Base-by-base conservation (phyloP, 345 rosid species). In the Boechera divaricarpa region DNA sequence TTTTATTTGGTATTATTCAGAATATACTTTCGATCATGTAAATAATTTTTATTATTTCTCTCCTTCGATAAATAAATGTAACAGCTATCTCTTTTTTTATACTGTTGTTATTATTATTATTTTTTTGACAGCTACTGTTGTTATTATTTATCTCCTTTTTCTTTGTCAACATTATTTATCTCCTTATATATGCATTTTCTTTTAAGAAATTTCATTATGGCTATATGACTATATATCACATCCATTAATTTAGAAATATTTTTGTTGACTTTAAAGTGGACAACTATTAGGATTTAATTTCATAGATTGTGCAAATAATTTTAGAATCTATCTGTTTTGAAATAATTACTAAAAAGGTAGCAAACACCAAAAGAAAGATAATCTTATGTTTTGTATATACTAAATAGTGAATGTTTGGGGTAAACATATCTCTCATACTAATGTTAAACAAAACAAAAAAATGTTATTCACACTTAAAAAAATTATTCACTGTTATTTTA, bases 211-310 rank as follows among this genome's bases (percentile, higher is more conserved):
- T 1, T 21, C 24, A 21, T 21, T 21, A 21, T 21, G 24, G 24
- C 24, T 21, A 21, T 21, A 21, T 21, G 24, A 21, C 24, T 21
- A 21, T 21, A 21, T 21, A 21, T 21, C 24, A 21, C 55, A 51
- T 67, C 32, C 33, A 35, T 67, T 38, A 61, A 38, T 24, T 67
- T 69, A 11, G 12, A n/a, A 59, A 36, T 51, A 38, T 11, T 54
- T 52, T 18, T 7, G 33, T 52, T 62, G 77, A 63, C 62, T 73
- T 9, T 18, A 13, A 24, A 61, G 41, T 7, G 18, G 13, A 36
- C 4, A 49, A 31, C 21, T 72, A n/a, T 49, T 49, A 26, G 38
- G 59, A 24, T 60, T 60, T 10, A 33, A 11, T 28, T 72, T 26
- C 10, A 52, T 62, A 62, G 62, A n/a, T 21, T 72, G 29, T n/a